A percentile compares a stretch with the other conserved stretches of the same genome.
phyloP scores from a whole-genome alignment of 441 rosid genomes.

The Mallotus repandus region DNA sequence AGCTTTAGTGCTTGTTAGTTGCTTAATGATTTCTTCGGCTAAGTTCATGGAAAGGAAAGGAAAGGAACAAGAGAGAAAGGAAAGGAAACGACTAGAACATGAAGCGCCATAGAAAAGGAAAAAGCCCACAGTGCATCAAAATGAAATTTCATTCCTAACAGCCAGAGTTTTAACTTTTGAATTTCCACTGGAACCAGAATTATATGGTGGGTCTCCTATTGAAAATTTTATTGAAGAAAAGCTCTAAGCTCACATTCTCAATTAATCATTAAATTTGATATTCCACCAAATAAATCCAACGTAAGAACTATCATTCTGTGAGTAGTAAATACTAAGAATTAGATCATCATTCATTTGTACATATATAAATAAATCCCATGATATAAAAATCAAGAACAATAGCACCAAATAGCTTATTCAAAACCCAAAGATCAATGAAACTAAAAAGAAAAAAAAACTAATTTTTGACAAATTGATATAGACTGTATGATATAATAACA shows the following conservation, averaged over 20 bases:
- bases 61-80: too few relatives aligned
- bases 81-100: too few relatives aligned
- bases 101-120: too few relatives aligned
- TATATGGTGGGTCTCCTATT: conserved; percentile 52
- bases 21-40: too few relatives aligned
- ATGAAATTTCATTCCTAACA: conserved; percentile 39
- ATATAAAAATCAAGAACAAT: background rate
- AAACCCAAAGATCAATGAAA: background rate
- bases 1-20: too few relatives aligned
- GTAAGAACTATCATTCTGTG: conserved; percentile 1
- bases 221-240: conserved; percentile 3
- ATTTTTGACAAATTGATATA: background rate
- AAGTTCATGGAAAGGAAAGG: too few relatives aligned
- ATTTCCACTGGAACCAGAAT: conserved; percentile 35
- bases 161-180: conserved; percentile 29
- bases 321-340: background rate
- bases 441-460: too few relatives aligned
- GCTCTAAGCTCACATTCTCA: conserved; percentile 24
- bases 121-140: too few relatives aligned
- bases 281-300: too few relatives aligned
- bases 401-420: too few relatives aligned
- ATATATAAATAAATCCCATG: background rate
- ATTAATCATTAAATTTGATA: background rate
- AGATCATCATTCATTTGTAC: background rate
- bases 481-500: background rate